A percentile compares a stretch with the other conserved stretches of the same genome.
phyloP scores from a whole-genome alignment of 345 rosid genomes.

The Acer negundo region DNA sequence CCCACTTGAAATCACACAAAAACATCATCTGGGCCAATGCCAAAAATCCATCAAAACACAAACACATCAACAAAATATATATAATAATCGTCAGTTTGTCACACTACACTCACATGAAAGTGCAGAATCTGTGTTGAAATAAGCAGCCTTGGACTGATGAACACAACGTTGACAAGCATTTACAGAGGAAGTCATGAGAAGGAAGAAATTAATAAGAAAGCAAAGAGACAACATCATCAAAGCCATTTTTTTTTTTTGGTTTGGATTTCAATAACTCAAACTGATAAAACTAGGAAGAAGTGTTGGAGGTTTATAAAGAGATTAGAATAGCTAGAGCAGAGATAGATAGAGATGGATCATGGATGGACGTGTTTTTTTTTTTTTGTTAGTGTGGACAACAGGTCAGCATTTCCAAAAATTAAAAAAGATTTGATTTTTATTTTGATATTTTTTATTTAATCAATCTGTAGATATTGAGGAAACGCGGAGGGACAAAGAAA shows the following conservation, averaged over 20 bases:
- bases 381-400: constrained; percentile 37
- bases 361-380: no score
- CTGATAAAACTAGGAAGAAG: no score
- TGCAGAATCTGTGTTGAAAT: constrained; percentile 63
- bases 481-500: constrained; percentile 37
- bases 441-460: no score
- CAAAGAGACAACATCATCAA: constrained; percentile 18
- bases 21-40: constrained; percentile 28
- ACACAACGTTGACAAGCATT: constrained; percentile 88
- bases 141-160: constrained; percentile 68
- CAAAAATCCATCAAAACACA: background rate
- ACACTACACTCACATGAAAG: constrained; percentile 53
- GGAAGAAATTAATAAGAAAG: constrained; percentile 27
- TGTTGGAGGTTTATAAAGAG: constrained; percentile 11
- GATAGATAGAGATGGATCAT: no score
- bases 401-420: constrained; percentile 34
- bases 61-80: no score
- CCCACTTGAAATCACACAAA: constrained; percentile 27
- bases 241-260: constrained; percentile 34
- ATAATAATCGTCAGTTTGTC: no score
- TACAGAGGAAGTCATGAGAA: constrained; percentile 41
- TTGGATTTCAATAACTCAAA: no score
- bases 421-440: no score
- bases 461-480: background rate
- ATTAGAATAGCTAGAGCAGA: background rate